These are phyloP conservation scores for Blastobotrys capitulatus DNA, from an alignment of 1,139 yeast species.

Conservation along the genomic window DNA sequence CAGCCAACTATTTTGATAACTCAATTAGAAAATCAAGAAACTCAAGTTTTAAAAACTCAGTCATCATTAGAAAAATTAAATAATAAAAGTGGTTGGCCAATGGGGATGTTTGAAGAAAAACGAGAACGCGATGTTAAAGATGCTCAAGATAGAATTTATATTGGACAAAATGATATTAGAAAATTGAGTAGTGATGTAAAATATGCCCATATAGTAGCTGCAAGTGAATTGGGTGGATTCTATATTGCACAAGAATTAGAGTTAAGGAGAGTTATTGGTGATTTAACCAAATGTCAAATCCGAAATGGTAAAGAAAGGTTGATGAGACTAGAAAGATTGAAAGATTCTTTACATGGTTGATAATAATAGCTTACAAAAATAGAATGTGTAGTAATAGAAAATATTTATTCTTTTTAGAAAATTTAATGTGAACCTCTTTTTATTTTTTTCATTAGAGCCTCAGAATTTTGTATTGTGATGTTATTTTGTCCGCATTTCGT, in stretches of 20 bases:
- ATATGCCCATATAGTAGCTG: slow-evolving; percentile 33
- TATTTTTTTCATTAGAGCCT: slow-evolving; percentile 13
- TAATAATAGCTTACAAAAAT: background rate
- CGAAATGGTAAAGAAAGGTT: slow-evolving; percentile 36
- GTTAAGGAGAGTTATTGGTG: slow-evolving; percentile 27
- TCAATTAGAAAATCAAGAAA: slow-evolving; percentile 23
- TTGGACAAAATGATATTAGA: slow-evolving; percentile 27
- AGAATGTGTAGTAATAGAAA: too few species aligned
- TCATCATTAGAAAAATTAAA: slow-evolving; percentile 26
- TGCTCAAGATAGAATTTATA: slow-evolving; percentile 28
- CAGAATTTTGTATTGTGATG: slow-evolving; percentile 20
- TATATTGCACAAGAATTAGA: slow-evolving; percentile 32
- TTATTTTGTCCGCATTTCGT: slow-evolving; percentile 16
- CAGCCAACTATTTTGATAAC: slow-evolving; percentile 24
- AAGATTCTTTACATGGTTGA: slow-evolving; percentile 9
- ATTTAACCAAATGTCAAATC: slow-evolving; percentile 27
- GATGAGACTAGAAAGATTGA: slow-evolving; percentile 27
- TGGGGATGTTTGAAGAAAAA: slow-evolving; percentile 35
- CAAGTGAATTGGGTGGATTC: slow-evolving; percentile 37
- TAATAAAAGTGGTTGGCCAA: slow-evolving; percentile 30
- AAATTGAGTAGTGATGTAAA: slow-evolving; percentile 31
- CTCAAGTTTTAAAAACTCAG: slow-evolving; percentile 20
- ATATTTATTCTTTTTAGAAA: background rate
- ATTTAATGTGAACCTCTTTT: background rate
- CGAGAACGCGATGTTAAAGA: slow-evolving; percentile 31